These are phyloP conservation scores for Avena atlantica DNA, from an alignment of 176 grass and related monocot species.

Conservation along the genomic window DNA sequence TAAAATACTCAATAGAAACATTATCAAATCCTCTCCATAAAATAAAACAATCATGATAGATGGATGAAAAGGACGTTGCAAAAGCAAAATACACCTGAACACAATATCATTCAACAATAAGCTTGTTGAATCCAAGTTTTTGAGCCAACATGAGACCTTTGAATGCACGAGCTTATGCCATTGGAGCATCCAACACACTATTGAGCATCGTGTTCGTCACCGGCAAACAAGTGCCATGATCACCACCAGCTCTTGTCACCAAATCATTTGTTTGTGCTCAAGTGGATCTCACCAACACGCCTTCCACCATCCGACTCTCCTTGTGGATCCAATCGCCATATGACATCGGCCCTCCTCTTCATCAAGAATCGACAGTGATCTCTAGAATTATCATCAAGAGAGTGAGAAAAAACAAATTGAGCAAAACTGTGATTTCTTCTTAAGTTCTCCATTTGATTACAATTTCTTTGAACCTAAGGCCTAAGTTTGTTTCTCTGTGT, in stretches of 20 bases:
- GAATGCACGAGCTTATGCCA: too few relatives aligned
- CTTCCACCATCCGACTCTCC: neutral
- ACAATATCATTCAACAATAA: too few relatives aligned
- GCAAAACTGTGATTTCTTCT: neutral
- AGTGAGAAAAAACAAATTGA: neutral
- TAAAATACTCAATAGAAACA: too few relatives aligned
- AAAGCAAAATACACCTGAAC: too few relatives aligned
- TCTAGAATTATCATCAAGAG: neutral
- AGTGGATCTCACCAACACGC: neutral
- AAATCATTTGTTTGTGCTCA: neutral
- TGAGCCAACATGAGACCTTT: too few relatives aligned
- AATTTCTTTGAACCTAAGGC: conserved; percentile 5
- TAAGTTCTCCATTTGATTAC: neutral
- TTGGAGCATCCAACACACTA: too few relatives aligned
- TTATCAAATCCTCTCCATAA: too few relatives aligned
- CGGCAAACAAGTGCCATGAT: too few relatives aligned
- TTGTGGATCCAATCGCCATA: neutral
- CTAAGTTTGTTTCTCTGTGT: neutral
- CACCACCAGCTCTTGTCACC: neutral
- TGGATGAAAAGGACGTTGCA: too few relatives aligned
- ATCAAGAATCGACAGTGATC: neutral
- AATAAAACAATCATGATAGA: too few relatives aligned
- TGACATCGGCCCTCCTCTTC: neutral
- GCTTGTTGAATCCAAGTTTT: too few relatives aligned
- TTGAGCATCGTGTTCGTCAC: too few relatives aligned